Evolutionary conservation across 495 filamentous ascomycete species (phyloP), one percentile per base, ranked within the genome.

Genomic region (Cudoniella acicularis): DNA sequence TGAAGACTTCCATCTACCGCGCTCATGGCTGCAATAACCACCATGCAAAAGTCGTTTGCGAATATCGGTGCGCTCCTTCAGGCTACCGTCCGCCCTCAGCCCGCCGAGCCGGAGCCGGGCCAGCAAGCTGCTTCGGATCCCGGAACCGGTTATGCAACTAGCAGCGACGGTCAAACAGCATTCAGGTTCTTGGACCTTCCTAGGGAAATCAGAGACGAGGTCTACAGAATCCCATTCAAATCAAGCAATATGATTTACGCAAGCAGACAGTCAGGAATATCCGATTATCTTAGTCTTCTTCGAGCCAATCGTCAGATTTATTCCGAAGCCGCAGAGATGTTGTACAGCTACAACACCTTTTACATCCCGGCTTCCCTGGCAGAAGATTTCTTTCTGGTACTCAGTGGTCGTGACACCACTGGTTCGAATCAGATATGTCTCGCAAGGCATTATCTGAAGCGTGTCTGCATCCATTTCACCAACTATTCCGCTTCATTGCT

Each of bases 271-370:
- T 53, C 54, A 9, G 42, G 48, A 9, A 48, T 62, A 20, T 30
- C 54, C 8, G 22, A 42, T 20, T 54, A 57, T 18, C 16, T 50
- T 9, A 46, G 48, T 10, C 17, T 62, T 17, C 54, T 62, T 18
- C 25, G 60, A 11, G 49, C 54, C 13, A 62, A 62, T 23, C 47
- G 49, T 26, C 60, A 57, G 22, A 24, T 62, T 11, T 62, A 62
- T 42, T 11, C 52, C 3, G 60, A 62, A 49, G 30, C 22, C 20
- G 53, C 57, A 1, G 53, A 56, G n/a, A 18, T 62, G 10, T 26
- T 62, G 2, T 62, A 62, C 43, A 54, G 54, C 6, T 30, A 21
- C 6, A 62, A 62, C 43, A 62, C 49, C 1, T 62, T 62, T 30
- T 54, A 62, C n/a, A 57, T 57, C 17, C 36, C 48, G 46, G 49